Conservation (phyloP, 1,284 basidiomycete genomes). For the Fomitopsis betulina region DNA sequence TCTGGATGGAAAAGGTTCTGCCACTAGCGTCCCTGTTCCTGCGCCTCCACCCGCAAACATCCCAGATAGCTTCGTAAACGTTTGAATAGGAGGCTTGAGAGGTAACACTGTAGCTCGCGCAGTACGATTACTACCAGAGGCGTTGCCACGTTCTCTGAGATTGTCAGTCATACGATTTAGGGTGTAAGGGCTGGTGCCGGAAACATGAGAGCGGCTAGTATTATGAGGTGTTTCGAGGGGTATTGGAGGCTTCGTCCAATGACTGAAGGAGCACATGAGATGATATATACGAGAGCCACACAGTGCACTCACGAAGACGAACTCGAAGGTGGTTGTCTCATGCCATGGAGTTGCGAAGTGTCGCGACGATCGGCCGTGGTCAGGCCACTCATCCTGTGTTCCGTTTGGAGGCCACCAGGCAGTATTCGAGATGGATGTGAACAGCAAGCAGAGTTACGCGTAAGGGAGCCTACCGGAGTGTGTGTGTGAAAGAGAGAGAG, state of each 20-base stretch:
- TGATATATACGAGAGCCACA: not conserved
- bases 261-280: not conserved
- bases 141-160: not conserved
- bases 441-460: not conserved
- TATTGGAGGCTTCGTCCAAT: not conserved
- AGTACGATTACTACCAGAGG: not conserved
- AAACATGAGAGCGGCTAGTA: too few relatives aligned
- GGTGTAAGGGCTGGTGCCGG: not conserved
- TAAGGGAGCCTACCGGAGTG: too few relatives aligned
- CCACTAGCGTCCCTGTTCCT: too few relatives aligned
- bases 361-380: not conserved
- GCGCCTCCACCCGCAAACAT: not conserved
- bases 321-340: not conserved
- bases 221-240: not conserved
- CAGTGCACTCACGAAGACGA: not conserved
- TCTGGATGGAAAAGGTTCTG: too few relatives aligned
- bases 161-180: not conserved
- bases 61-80: not conserved
- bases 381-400: not conserved
- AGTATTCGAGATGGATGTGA: not conserved
- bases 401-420: not conserved
- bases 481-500: too few relatives aligned
- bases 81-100: not conserved
- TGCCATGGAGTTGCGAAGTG: not conserved
- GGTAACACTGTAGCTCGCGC: not conserved